A percentile compares a stretch with the other conserved stretches of the same genome.
phyloP scores from a whole-genome alignment of 352 stramenopile species.

The Phytopythium ostracodes region DNA sequence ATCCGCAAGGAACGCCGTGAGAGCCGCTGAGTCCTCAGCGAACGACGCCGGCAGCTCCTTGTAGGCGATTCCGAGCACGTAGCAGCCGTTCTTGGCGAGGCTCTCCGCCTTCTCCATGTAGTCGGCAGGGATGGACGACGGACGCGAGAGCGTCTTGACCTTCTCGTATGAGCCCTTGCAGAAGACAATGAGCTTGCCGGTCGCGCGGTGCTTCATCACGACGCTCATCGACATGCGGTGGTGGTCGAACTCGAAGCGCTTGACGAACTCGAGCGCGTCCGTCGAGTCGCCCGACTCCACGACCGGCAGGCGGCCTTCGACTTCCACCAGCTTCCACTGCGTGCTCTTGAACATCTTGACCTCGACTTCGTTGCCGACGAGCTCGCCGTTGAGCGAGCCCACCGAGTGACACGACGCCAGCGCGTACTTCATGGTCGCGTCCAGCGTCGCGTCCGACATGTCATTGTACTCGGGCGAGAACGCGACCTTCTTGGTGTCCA shows the following conservation, averaged over 20 bases:
- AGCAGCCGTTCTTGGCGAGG: slow-evolving; percentile 78
- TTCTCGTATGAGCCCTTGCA: slow-evolving; percentile 90
- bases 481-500: slow-evolving; percentile 33
- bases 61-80: slow-evolving; percentile 83
- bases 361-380: slow-evolving; percentile 89
- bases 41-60: slow-evolving; percentile 43
- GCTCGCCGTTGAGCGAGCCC: slow-evolving; percentile 46
- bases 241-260: slow-evolving; percentile 92
- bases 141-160: slow-evolving; percentile 57
- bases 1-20: slow-evolving; percentile 39
- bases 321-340: slow-evolving; percentile 59
- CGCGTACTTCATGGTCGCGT: slow-evolving; percentile 48
- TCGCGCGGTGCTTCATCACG: slow-evolving; percentile 64
- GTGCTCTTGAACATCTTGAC: slow-evolving; percentile 84
- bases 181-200: slow-evolving; percentile 65
- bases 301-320: slow-evolving; percentile 34
- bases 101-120: slow-evolving; percentile 60
- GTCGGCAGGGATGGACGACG: slow-evolving; percentile 53
- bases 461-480: slow-evolving; percentile 57
- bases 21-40: slow-evolving; percentile 15
- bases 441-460: slow-evolving; percentile 34
- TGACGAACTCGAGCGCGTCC: slow-evolving; percentile 71
- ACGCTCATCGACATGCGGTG: slow-evolving; percentile 90
- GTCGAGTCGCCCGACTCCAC: slow-evolving; percentile 39
- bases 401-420: slow-evolving; percentile 86